A percentile compares a stretch with the other conserved stretches of the same genome.
Evolutionary conservation across 2,329 filamentous ascomycete genomes (phyloP).

Genomic region (Macrophomina pseudophaseolina): DNA sequence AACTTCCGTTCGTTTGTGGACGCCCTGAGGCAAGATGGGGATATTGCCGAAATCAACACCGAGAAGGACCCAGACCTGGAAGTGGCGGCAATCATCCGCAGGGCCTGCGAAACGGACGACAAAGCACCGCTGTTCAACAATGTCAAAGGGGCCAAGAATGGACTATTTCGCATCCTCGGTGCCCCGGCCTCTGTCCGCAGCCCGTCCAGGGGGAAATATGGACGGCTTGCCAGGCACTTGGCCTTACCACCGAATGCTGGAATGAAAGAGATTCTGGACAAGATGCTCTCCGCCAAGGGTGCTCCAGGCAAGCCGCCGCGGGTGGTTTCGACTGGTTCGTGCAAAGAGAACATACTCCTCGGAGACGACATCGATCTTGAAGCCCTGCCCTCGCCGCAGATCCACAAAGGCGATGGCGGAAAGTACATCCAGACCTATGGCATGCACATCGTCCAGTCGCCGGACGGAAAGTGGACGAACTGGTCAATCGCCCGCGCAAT

Average conservation of each 20-base stretch:
- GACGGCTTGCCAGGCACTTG: slow-evolving; percentile 51
- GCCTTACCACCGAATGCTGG: slow-evolving; percentile 45
- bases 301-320: slow-evolving; percentile 7
- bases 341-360: slow-evolving; percentile 50
- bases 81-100: slow-evolving; percentile 54
- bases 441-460: slow-evolving; percentile 54
- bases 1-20: slow-evolving; percentile 56
- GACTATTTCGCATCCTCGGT: slow-evolving; percentile 56
- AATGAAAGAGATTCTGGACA: slow-evolving; percentile 27
- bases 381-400: slow-evolving; percentile 42
- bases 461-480: slow-evolving; percentile 55
- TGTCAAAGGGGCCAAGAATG: slow-evolving; percentile 52
- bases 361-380: slow-evolving; percentile 50
- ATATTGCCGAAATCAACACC: slow-evolving; percentile 53
- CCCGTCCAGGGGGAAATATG: slow-evolving; percentile 42
- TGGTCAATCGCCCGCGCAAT: slow-evolving; percentile 55
- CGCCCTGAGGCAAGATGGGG: slow-evolving; percentile 48
- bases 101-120: slow-evolving; percentile 51
- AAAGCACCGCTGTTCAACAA: slow-evolving; percentile 61
- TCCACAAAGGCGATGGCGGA: slow-evolving; percentile 55
- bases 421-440: slow-evolving; percentile 59
- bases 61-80: slow-evolving; percentile 54
- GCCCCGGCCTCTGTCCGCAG: slow-evolving; percentile 48
- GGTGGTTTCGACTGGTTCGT: slow-evolving; percentile 41
- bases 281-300: slow-evolving; percentile 27